These are phyloP conservation scores for Penicillium desertorum DNA, from an alignment of 495 filamentous ascomycete genomes.

Conservation along the genomic window DNA sequence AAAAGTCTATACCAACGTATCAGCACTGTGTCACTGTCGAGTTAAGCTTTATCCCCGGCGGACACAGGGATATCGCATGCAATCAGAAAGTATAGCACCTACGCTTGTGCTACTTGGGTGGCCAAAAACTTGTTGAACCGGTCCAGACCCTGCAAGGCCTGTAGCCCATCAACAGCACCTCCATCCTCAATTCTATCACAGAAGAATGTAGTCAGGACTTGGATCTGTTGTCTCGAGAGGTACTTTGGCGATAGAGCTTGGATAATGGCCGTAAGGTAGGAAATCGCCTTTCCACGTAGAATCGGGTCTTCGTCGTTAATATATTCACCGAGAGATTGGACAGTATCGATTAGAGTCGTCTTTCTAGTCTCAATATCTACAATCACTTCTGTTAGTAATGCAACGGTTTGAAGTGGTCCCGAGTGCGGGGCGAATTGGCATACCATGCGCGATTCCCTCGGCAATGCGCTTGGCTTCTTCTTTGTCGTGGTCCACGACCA, in stretches of 20 bases:
- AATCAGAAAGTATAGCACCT: conserved; percentile 24
- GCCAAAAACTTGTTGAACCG: conserved; percentile 52
- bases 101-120: conserved; percentile 50
- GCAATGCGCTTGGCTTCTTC: conserved; percentile 60
- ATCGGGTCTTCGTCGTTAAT: conserved; percentile 68
- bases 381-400: conserved; percentile 18
- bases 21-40: conserved; percentile 11
- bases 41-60: conserved; percentile 3
- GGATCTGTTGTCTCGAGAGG: conserved; percentile 66
- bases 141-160: conserved; percentile 47
- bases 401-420: conserved; percentile 7
- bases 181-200: conserved; percentile 63
- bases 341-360: conserved; percentile 62
- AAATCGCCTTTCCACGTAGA: conserved; percentile 63
- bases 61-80: neutral
- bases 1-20: conserved; percentile 39
- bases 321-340: conserved; percentile 67
- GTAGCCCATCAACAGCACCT: conserved; percentile 51
- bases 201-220: conserved; percentile 59
- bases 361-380: conserved; percentile 63
- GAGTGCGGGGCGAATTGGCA: conserved; percentile 25
- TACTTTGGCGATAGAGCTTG: conserved; percentile 54
- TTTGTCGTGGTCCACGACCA: conserved; percentile 63
- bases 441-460: conserved; percentile 57
- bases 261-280: conserved; percentile 67